Evolutionary conservation across 495 filamentous ascomycete genomes (phyloP), one percentile per base, ranked within the genome.

Genomic region (Penicillium chermesinum): DNA sequence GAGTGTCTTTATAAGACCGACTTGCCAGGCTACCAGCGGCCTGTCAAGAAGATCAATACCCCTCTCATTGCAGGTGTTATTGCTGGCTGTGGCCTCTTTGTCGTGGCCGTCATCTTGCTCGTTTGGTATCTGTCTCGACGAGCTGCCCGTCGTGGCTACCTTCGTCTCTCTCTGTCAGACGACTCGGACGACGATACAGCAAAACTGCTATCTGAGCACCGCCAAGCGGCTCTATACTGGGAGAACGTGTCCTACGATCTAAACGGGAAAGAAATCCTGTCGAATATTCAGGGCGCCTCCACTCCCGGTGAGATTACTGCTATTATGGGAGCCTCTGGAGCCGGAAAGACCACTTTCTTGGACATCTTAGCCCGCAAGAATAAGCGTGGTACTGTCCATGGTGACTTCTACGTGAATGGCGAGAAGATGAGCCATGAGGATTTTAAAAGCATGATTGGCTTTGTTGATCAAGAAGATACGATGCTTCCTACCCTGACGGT

Each of bases 361-460:
- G 94, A 99, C 66, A 94, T 99, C 46, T 76, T 99, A 7, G 94
- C 94, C 14, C 81, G 91, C 45, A 99, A 99, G 77, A 99, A 97
- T 67, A 99, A 99, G 69, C 82, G 88, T 17, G 93, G 93, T 25
- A 58, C 72, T 4, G 82, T 87, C 2, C 71, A 77, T 3, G 93
- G 93, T 15, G 77, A 95, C 43, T 95, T 97, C 58, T 95, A 85
- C 57, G 84, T 98, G 42, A 97, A 98, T 58, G 93, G 93, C 27
- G 88, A 96, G 62, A 89, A 87, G 65, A 79, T 97, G 33, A 76
- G 69, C 40, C 89, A 98, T 65, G 64, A 81, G 38, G 89, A 96
- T 22, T 98, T 89, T 65, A 87, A 86, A 62, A 88, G 77, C 52
- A 90, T 96, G 56, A 84, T 95, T 40, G 93, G 93, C 37, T 98